Evolutionary conservation across 1,284 basidiomycete species (phyloP), one percentile per base, ranked within the genome.

Genomic region (Albatrellus sp.): DNA sequence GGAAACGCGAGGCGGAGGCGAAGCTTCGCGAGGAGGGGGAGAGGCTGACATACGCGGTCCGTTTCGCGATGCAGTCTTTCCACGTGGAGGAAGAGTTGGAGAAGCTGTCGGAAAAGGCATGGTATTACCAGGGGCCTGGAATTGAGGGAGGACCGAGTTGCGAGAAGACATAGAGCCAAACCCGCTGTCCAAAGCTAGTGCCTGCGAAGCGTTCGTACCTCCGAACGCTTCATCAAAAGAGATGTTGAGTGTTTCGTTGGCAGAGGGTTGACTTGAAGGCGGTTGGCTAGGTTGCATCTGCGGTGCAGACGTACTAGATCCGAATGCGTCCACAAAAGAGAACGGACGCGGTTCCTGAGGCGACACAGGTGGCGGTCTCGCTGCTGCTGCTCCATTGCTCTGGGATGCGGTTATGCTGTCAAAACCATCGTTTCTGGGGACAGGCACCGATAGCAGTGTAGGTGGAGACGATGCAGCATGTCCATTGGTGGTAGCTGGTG

Each of bases 221-320:
- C 73, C 67, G 48, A 83, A 83, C 1, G 72, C 70, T 51, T 79
- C 73, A 52, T 77, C 75, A 45, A 80, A 79, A 2, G 72, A 70
- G 30, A 75, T 63, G 9, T 58, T 56, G 20, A 52, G 52, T 1
- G 49, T 10, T 7, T 45, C 24, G 36, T 6, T 37, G 11, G 29
- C 20, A 11, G 48, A 37, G n/a, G 46, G 45, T 14, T 46, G 44
- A n/a, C 40, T n/a, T 30, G 40, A 16, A n/a, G 14, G 37, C 14
- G 20, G n/a, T 35, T 17, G 13, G 12, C 33, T 9, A 17, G 16
- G 45, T 7, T 32, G 32, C 33, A 40, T n/a, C 24, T 7, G 45
- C 13, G n/a, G 16, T 31, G 19, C 44, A 24, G 43, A 8, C 34
- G 34, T 30, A 10, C 28, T 17, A 4, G 17, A 17, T 28, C 32